Evolutionary conservation across 78 protist genomes (phyloP).

Genomic region (Speleostelium caveatum): DNA sequence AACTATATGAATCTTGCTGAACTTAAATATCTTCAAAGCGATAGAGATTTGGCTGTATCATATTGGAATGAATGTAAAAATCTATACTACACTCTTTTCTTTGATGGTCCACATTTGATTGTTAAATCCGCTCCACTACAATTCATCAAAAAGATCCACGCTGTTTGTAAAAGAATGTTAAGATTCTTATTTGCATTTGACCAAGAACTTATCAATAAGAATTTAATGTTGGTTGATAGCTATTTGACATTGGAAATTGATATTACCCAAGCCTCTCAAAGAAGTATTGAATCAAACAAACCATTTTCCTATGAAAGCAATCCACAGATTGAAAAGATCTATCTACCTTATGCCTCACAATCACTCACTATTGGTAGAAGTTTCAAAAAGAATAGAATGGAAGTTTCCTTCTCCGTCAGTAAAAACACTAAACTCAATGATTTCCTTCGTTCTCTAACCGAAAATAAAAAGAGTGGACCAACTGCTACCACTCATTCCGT

Average conservation of each 20-base stretch:
- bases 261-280: slow-evolving; percentile 52
- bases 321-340: slow-evolving; percentile 66
- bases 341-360: slow-evolving; percentile 50
- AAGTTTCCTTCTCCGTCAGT: slow-evolving; percentile 34
- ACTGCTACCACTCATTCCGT: slow-evolving; percentile 1
- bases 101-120: slow-evolving; percentile 63
- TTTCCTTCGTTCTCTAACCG: neutral
- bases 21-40: slow-evolving; percentile 69
- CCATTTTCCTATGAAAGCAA: slow-evolving; percentile 63
- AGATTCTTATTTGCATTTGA: slow-evolving; percentile 77
- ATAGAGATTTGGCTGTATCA: slow-evolving; percentile 66
- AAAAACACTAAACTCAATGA: neutral
- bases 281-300: slow-evolving; percentile 24
- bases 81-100: slow-evolving; percentile 61
- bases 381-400: slow-evolving; percentile 53
- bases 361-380: slow-evolving; percentile 51
- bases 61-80: slow-evolving; percentile 69
- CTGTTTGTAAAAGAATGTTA: slow-evolving; percentile 48
- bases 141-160: slow-evolving; percentile 31
- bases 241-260: slow-evolving; percentile 50
- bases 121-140: slow-evolving; percentile 51
- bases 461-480: neutral
- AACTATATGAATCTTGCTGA: slow-evolving; percentile 81
- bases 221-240: slow-evolving; percentile 65
- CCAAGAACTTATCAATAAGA: slow-evolving; percentile 71